Evolutionary conservation across 495 filamentous ascomycete genomes (phyloP).

Genomic region (Chaetomium fimeti): DNA sequence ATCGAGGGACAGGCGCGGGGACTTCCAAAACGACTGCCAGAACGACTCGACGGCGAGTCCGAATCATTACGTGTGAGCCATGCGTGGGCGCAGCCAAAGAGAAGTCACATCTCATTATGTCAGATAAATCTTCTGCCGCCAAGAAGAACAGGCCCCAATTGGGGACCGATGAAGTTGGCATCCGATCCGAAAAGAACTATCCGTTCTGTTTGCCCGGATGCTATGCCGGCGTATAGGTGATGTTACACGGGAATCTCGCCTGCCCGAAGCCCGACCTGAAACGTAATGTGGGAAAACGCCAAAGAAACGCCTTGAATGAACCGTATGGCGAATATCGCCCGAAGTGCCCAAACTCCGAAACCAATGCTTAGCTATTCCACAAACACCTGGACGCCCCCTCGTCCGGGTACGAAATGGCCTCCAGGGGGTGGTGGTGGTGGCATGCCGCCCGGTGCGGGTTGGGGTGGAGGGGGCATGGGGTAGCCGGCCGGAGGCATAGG

Average conservation of each 20-base stretch:
- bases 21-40: neutral
- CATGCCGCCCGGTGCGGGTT: neutral
- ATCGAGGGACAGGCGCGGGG: neutral
- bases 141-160: neutral
- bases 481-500: neutral
- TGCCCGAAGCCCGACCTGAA: neutral
- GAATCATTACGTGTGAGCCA: neutral
- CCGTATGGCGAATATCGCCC: neutral
- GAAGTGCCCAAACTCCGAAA: no score
- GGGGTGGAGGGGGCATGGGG: conserved; percentile 13
- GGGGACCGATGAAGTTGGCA: neutral
- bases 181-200: conserved; percentile 1
- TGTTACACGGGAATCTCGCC: conserved; percentile 4
- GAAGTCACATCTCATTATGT: conserved; percentile 17
- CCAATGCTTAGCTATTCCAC: conserved; percentile 4
- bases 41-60: neutral
- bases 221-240: neutral
- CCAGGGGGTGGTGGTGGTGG: conserved; percentile 12
- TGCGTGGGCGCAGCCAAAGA: conserved; percentile 1
- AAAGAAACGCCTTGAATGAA: conserved; percentile 11
- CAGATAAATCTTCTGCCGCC: neutral
- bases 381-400: conserved; percentile 20
- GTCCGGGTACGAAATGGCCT: conserved; percentile 12
- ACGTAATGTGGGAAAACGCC: neutral
- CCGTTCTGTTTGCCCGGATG: conserved; percentile 14